These are phyloP conservation scores for Phytophthora cryptogea DNA, from an alignment of 352 stramenopile species.

Conservation along the genomic window DNA sequence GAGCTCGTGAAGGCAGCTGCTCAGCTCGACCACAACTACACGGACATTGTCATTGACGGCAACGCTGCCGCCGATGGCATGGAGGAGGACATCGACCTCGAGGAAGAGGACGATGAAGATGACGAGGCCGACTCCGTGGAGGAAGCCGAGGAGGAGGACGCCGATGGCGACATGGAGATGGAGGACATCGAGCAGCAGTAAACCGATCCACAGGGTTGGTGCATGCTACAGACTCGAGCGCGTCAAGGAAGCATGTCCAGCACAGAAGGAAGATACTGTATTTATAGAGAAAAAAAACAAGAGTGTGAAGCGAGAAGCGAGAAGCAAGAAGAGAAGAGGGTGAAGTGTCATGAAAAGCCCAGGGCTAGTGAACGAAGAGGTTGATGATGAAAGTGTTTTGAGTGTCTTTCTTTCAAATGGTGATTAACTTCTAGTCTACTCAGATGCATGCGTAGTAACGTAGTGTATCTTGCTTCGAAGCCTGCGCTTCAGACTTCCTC, in stretches of 20 bases:
- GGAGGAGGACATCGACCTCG: conserved; percentile 72
- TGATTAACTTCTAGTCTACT: conserved; percentile 39
- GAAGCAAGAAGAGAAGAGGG: conserved; percentile 10
- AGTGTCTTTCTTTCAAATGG: conserved; percentile 43
- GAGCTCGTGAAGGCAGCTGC: conserved; percentile 86
- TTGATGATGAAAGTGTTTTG: conserved; percentile 28
- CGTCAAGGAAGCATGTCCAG: conserved; percentile 10
- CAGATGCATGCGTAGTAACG: conserved; percentile 21
- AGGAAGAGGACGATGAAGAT: conserved; percentile 70
- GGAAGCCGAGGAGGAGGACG: conserved; percentile 70
- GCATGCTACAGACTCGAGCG: not conserved
- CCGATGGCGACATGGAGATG: conserved; percentile 80
- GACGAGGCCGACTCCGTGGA: conserved; percentile 71
- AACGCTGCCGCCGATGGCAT: conserved; percentile 48
- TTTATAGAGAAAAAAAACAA: conserved; percentile 65
- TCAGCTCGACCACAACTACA: conserved; percentile 88
- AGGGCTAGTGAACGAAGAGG: not conserved
- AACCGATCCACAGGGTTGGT: conserved; percentile 12
- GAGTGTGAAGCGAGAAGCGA: conserved; percentile 9
- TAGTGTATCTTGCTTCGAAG: conserved; percentile 21
- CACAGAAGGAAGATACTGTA: conserved; percentile 47
- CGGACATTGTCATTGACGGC: conserved; percentile 87
- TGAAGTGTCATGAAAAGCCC: conserved; percentile 6
- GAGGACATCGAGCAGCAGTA: conserved; percentile 51
- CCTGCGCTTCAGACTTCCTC: not conserved